Evolutionary conservation across 345 rosid genomes (phyloP).

Genomic region (Brassica cretica): DNA sequence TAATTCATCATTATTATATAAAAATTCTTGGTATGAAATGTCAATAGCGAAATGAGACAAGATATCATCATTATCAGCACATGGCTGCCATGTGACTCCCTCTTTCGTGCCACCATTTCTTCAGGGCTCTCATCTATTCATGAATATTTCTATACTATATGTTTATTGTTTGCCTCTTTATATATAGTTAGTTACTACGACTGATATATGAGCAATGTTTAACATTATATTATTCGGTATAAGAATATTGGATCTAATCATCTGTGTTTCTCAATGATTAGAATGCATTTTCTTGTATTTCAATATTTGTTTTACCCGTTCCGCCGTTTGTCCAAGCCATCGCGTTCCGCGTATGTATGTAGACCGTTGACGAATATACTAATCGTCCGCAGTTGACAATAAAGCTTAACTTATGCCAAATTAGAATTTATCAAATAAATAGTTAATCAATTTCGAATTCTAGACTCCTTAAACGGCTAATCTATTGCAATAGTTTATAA

Average conservation of each 20-base stretch:
- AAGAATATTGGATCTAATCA: slow-evolving; percentile 34
- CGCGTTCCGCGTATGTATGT: slow-evolving; percentile 17
- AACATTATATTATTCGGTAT: slow-evolving; percentile 18
- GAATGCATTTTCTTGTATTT: slow-evolving; percentile 15
- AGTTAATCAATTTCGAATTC: background rate
- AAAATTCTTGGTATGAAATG: slow-evolving; percentile 27
- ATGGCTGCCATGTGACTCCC: slow-evolving; percentile 41
- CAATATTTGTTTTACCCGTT: background rate
- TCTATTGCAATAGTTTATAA: background rate
- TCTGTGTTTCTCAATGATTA: slow-evolving; percentile 29
- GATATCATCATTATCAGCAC: slow-evolving; percentile 26
- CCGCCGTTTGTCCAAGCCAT: slow-evolving; percentile 11
- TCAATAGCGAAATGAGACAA: slow-evolving; percentile 32
- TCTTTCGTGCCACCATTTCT: slow-evolving; percentile 29
- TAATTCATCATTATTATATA: background rate
- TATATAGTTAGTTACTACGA: slow-evolving; percentile 22
- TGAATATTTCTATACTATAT: slow-evolving; percentile 12
- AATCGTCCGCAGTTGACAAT: background rate
- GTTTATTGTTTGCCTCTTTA: background rate
- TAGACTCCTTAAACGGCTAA: slow-evolving; percentile 11
- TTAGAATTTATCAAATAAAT: background rate
- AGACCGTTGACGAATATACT: slow-evolving; percentile 3
- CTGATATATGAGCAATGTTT: slow-evolving; percentile 19
- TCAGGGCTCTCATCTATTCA: slow-evolving; percentile 31
- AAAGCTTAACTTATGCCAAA: background rate